Base-by-base conservation (phyloP, 805 yeast species). In the Myxozyma sirexii region DNA sequence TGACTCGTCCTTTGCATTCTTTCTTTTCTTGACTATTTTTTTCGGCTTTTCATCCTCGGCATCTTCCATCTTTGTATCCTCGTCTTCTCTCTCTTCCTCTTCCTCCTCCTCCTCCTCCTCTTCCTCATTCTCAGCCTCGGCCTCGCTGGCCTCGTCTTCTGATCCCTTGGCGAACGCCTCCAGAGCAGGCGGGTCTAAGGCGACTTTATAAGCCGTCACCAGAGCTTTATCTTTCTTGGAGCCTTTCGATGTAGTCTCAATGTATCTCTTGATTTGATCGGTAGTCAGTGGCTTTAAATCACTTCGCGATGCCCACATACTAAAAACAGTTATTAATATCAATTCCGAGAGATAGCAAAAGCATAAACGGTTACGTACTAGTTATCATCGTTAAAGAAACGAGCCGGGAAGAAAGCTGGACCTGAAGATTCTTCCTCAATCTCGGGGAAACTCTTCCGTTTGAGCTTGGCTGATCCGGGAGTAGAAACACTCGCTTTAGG, bases 371-470 rank as follows among this genome's bases (percentile, higher is more conserved):
- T 43, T 3, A 63, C 67, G 21, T 39, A 65, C 64, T 84, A 86
- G 15, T 86, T 85, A 69, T 84, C 88, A 70, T 87, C 93, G 67
- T 82, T 82, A 70, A 86, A 84, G 70, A 87, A 87, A 59, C 88
- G 78, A 15, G 87, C 90, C 66, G 74, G 88, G 82, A 70, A 78
- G 10, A 53, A 55, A 24, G 26, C 42, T 12, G 59, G 57, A 7
- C 54, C 58, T 3, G 37, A 31, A 21, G 37, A 43, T 57, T 63
- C 51, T 52, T 41, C 53, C 12, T 56, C 61, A 19, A 26, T 59
- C 12, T 37, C 45, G 17, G 50, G 43, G 12, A 54, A 10, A 38
- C 64, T 64, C 45, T 64, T 68, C n/a, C 72, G 68, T 27, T 62
- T 62, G 42, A 31, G 17, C 42, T 62, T 47, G 19, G 59, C 57